A percentile compares a stretch with the other conserved stretches of the same genome.
These are phyloP conservation scores for Xylariaceae sp. DNA, from an alignment of 2,329 filamentous ascomycete species.

Conservation along the genomic window DNA sequence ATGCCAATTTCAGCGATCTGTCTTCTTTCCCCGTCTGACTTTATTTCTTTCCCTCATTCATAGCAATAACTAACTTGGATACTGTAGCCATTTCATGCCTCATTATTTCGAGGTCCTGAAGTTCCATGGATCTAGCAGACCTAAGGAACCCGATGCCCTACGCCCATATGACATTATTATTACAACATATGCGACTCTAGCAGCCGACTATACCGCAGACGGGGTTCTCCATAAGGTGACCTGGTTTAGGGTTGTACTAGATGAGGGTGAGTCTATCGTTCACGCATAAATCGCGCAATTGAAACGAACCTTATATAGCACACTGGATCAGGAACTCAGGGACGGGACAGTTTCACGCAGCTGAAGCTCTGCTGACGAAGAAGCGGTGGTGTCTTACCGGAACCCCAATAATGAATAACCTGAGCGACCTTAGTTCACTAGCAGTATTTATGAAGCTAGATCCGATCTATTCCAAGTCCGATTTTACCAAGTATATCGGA, in stretches of 20 bases:
- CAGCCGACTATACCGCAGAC: not conserved
- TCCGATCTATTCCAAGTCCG: not conserved
- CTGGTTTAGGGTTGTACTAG: slow-evolving; percentile 23
- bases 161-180: slow-evolving; percentile 5
- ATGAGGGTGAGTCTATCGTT: no score
- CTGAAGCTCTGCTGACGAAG: not conserved
- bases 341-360: slow-evolving; percentile 17
- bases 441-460: slow-evolving; percentile 2
- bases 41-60: no score
- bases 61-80: no score
- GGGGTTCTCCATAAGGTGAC: not conserved
- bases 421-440: slow-evolving; percentile 17
- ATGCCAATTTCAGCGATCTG: no score
- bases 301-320: not conserved
- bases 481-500: slow-evolving; percentile 27
- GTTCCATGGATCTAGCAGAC: slow-evolving; percentile 12
- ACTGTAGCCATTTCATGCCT: no score
- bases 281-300: no score
- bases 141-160: not conserved
- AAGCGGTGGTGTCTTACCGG: slow-evolving; percentile 23
- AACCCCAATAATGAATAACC: slow-evolving; percentile 18
- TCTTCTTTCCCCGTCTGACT: no score
- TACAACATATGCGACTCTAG: slow-evolving; percentile 16
- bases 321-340: slow-evolving; percentile 18
- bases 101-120: no score